These are phyloP conservation scores for Amanita pseudoporphyria DNA, from an alignment of 768 basidiomycete species.

Conservation along the genomic window DNA sequence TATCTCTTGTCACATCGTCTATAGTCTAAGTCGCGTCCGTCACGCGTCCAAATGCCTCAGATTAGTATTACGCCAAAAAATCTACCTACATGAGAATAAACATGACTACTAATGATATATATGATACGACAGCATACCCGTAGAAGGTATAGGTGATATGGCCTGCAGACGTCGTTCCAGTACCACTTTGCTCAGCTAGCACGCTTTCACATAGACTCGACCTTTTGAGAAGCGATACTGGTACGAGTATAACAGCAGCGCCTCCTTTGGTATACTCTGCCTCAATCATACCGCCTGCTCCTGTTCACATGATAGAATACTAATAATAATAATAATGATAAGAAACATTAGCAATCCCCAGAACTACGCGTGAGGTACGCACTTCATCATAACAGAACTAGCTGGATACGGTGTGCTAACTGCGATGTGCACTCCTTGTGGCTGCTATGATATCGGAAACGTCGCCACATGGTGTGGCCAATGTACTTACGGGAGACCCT, in stretches of 20 bases:
- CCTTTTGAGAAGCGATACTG: conserved; percentile 23
- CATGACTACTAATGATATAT: not conserved
- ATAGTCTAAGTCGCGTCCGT: too few species aligned
- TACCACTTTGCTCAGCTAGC: not conserved
- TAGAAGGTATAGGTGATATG: not conserved
- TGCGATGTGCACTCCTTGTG: conserved; percentile 42
- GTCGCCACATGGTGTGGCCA: not conserved
- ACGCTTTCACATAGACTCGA: conserved; percentile 28
- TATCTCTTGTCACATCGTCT: too few species aligned
- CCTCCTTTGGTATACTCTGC: conserved; percentile 60
- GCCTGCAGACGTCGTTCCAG: not conserved
- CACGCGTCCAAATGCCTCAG: too few species aligned
- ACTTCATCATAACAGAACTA: conserved; percentile 49
- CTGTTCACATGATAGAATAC: conserved; percentile 61
- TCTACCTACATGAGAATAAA: not conserved
- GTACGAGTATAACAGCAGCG: conserved; percentile 45
- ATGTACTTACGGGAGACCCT: conserved; percentile 53
- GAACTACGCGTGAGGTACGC: conserved; percentile 15
- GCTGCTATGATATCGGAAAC: conserved; percentile 23
- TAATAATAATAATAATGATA: too few species aligned
- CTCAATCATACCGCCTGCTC: conserved; percentile 51
- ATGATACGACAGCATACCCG: not conserved
- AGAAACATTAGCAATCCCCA: not conserved
- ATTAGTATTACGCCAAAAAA: too few species aligned
- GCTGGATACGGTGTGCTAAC: conserved; percentile 46